Conservation (phyloP, 2,329 filamentous ascomycete species). For the Boeremia lycopersici region DNA sequence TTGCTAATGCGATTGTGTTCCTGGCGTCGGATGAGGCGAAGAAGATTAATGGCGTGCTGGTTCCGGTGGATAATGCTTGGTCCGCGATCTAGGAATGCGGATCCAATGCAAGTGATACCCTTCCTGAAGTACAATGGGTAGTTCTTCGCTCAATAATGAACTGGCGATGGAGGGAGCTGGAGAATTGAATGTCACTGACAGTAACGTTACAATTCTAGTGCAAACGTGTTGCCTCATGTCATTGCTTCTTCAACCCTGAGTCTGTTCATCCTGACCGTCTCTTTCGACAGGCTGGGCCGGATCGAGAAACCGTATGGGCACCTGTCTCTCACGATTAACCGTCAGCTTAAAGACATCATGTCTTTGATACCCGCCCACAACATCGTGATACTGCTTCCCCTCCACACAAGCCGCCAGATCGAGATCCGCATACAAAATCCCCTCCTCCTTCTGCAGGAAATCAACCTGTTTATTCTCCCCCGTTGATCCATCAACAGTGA, state of each 20-base stretch:
- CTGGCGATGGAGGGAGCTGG: background rate
- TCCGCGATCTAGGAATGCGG: slow-evolving; percentile 26
- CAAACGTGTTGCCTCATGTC: too few relatives aligned
- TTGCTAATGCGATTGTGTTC: slow-evolving; percentile 34
- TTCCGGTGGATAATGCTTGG: slow-evolving; percentile 39
- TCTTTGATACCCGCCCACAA: slow-evolving; percentile 62
- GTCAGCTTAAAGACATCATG: slow-evolving; percentile 60
- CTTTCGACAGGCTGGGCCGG: background rate
- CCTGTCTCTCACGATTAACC: slow-evolving; percentile 51
- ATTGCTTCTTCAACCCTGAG: too few relatives aligned
- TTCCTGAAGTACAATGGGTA: background rate
- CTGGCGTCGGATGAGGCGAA: slow-evolving; percentile 34
- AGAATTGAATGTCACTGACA: too few relatives aligned
- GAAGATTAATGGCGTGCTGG: slow-evolving; percentile 33
- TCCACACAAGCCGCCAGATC: slow-evolving; percentile 58
- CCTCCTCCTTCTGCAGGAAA: slow-evolving; percentile 55
- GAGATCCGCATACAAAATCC: slow-evolving; percentile 59
- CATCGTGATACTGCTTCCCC: slow-evolving; percentile 63
- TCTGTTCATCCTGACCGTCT: background rate
- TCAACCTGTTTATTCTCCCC: slow-evolving; percentile 36
- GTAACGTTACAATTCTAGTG: too few relatives aligned
- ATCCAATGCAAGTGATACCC: background rate
- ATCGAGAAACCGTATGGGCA: slow-evolving; percentile 33
- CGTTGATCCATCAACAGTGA: slow-evolving; percentile 38
- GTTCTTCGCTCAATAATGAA: background rate